A percentile compares a stretch with the other conserved stretches of the same genome.
Conservation (phyloP, 2,329 filamentous ascomycete species). For the Tetracladium maxilliforme region DNA sequence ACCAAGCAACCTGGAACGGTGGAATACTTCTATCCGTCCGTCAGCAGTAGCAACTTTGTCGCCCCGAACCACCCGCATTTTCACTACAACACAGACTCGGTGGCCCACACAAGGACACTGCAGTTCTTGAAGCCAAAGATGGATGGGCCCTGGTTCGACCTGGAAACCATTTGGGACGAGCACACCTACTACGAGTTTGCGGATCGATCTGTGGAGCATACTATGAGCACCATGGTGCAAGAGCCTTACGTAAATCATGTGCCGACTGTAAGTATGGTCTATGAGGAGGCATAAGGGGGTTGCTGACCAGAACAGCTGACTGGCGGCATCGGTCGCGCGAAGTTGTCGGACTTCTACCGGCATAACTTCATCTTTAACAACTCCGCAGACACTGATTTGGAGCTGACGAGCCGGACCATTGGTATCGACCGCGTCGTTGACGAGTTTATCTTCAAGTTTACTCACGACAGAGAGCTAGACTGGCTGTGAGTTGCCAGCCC, state of each 20-base stretch:
- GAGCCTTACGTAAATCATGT: slow-evolving; percentile 71
- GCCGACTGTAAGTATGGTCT: slow-evolving; percentile 39
- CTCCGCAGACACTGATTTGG: slow-evolving; percentile 47
- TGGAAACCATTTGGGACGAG: slow-evolving; percentile 69
- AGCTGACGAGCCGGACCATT: slow-evolving; percentile 57
- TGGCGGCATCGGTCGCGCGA: slow-evolving; percentile 52
- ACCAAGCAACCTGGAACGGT: no score
- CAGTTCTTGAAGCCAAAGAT: slow-evolving; percentile 48
- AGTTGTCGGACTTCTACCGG: slow-evolving; percentile 52
- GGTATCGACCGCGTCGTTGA: slow-evolving; percentile 60
- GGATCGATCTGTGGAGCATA: slow-evolving; percentile 52
- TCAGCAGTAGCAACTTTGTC: slow-evolving; percentile 24
- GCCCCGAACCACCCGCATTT: slow-evolving; percentile 35
- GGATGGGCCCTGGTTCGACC: slow-evolving; percentile 53
- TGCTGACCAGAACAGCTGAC: slow-evolving; percentile 34
- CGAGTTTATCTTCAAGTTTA: slow-evolving; percentile 52
- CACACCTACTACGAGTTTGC: slow-evolving; percentile 60
- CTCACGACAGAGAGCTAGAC: slow-evolving; percentile 46
- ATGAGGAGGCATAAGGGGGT: no score
- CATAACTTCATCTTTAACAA: slow-evolving; percentile 66
- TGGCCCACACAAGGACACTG: slow-evolving; percentile 53
- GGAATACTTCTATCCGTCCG: slow-evolving; percentile 27
- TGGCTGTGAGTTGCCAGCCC: slow-evolving; percentile 42
- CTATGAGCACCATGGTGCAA: slow-evolving; percentile 70
- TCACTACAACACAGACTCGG: slow-evolving; percentile 34